Evolutionary conservation across 2,329 filamentous ascomycete species (phyloP), one percentile per base, ranked within the genome.

Genomic region (Xylaria sp.): DNA sequence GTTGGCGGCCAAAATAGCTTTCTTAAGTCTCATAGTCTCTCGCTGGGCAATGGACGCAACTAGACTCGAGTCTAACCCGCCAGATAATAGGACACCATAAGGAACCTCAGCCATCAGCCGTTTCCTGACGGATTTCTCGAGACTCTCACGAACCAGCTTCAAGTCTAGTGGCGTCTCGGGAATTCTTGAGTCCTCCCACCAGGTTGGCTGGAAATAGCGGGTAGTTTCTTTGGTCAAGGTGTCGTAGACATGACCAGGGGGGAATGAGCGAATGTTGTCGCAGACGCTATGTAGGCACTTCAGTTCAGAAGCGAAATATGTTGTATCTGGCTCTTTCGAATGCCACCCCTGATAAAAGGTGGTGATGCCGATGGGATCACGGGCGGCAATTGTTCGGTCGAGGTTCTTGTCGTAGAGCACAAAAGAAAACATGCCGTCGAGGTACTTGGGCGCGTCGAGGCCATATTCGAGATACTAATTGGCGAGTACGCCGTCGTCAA

Each of bases 361-460:
- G 74, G 94, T 98, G 81, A 99, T 91, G 76, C 96, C 96, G 77
- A 99, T 98, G 42, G 96, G 96, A 81, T 99, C 96, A 79, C 96
- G 91, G 65, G 96, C 96, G 67, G 96, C 96, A 78, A 99, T 90
- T 71, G 94, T 92, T 74, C 96, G 92, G 85, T 99, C 92, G 81
- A 94, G 90, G 75, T 89, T 91, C 88, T 97, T 97, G 85, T 99
- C 96, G 83, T 97, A 97, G 62, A 99, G 88, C 65, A 99, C 94
- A 84, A 97, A 99, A 18, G 95, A 98, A 88, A 99, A 99, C 96
- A 99, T 99, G 85, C 96, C 96, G 81, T 99, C 96, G 75, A 99
- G 90, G 82, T 93, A 87, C 83, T 95, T 96, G 71, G 96, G 94
- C 67, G 95, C 93, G 78, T 98, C 94, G 75, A 97, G 87, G 78